Evolutionary conservation across 495 filamentous ascomycete species (phyloP).

Genomic region (Annulohypoxylon stygium): DNA sequence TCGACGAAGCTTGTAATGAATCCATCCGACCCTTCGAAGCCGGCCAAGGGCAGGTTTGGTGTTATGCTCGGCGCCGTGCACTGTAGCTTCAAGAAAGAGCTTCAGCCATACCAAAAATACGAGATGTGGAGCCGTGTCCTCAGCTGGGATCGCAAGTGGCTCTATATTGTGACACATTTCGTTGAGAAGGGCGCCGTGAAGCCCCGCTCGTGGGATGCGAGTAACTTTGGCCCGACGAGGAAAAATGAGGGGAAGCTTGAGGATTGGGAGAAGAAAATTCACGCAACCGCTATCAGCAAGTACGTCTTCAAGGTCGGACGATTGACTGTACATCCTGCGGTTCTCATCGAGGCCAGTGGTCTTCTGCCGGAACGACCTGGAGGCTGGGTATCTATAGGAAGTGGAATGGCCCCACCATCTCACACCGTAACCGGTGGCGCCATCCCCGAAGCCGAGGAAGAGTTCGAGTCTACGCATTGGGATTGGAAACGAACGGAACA

Average conservation of each 20-base stretch:
- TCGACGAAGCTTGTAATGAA: conserved; percentile 59
- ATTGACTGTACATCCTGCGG: conserved; percentile 85
- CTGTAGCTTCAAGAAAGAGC: conserved; percentile 77
- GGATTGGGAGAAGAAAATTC: conserved; percentile 59
- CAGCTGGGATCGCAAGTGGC: conserved; percentile 74
- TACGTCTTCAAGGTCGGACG: conserved; percentile 79
- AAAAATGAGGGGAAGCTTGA: conserved; percentile 43
- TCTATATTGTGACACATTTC: conserved; percentile 64
- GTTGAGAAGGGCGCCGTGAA: conserved; percentile 66
- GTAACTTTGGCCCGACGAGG: conserved; percentile 52
- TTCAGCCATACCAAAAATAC: conserved; percentile 74
- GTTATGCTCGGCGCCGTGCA: conserved; percentile 77
- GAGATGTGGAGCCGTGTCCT: conserved; percentile 80
- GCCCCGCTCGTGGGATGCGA: conserved; percentile 57
- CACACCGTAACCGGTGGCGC: conserved; percentile 36
- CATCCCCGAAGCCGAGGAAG: conserved; percentile 38
- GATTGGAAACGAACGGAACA: conserved; percentile 64
- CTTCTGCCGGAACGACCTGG: conserved; percentile 73
- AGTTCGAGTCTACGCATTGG: conserved; percentile 53
- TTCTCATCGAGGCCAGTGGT: conserved; percentile 74
- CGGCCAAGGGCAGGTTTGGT: conserved; percentile 57
- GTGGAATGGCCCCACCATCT: conserved; percentile 50
- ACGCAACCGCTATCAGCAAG: conserved; percentile 66
- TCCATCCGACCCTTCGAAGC: conserved; percentile 50
- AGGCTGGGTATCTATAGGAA: conserved; percentile 60